Evolutionary conservation across 2,329 filamentous ascomycete species (phyloP), one percentile per base, ranked within the genome.

Genomic region (Fusarium odoratissimum): DNA sequence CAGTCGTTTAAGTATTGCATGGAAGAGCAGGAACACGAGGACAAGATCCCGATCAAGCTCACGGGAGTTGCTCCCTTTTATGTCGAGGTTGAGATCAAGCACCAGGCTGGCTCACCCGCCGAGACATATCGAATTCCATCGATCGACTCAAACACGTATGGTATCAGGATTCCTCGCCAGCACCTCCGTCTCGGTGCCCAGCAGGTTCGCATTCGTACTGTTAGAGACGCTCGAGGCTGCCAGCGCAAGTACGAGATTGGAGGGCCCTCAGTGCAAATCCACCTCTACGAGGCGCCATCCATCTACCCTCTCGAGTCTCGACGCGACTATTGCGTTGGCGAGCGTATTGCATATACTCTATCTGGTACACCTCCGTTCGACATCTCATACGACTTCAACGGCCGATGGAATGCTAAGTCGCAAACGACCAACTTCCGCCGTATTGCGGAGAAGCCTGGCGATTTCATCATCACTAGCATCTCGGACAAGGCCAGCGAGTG

Each of bases 1-100:
- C 96, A 96, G 81, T 95, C 94, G 1, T 98, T 98, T 86, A 97
- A 96, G 80, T 97, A 95, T 82, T 99, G 96, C 83, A 92, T 95
- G 80, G 91, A 95, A 52, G 94, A 97, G 76, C 89, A 92, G 56
- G 90, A 90, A 60, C 90, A 91, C 37, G 94, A 97, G 77, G 95
- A 99, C 78, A 91, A 90, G 44, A 97, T 99, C 60, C 95, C 95
- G 0, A 92, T 99, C 66, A 91, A 89, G 5, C 87, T 99, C 23
- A 92, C 92, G 66, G 96, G 96, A 42, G 86, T 92, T 21, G 90
- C 95, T 11, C 96, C 96, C 0, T 99, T 99, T 84, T 92, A 91
- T 52, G 86, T 99, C 8, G 96, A 98, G 80, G 88, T 98, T 30
- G 95, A 95, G 78, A 94, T 99, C 82, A 97, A 95, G 83, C 95